Percentiles rank a stretch among this genome's conserved stretches.
These are phyloP conservation scores for Claviceps purpurea DNA, from an alignment of 2,329 filamentous ascomycete genomes.

Conservation along the genomic window DNA sequence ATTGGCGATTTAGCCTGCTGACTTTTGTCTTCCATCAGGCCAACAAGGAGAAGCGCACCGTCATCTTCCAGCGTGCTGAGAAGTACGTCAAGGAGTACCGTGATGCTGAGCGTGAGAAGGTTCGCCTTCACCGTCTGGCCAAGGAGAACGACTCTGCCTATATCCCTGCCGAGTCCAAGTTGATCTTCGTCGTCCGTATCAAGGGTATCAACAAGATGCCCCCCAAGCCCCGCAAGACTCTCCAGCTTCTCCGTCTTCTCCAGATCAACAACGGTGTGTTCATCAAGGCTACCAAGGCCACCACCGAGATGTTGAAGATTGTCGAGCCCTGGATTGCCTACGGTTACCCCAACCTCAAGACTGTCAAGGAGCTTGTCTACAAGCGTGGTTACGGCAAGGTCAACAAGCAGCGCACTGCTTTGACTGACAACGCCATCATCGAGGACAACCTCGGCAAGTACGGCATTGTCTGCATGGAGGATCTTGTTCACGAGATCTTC, in stretches of 20 bases:
- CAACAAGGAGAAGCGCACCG: constrained; percentile 96
- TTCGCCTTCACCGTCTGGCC: constrained; percentile 78
- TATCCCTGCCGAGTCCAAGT: constrained; percentile 85
- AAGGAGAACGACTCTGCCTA: constrained; percentile 91
- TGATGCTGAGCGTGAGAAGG: constrained; percentile 94
- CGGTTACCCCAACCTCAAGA: constrained; percentile 99
- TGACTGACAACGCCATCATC: constrained; percentile 96
- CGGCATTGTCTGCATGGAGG: constrained; percentile 98
- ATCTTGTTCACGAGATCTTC: constrained; percentile 98
- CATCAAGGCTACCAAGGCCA: constrained; percentile 94
- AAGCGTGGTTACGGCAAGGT: constrained; percentile 99
- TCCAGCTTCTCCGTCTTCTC: constrained; percentile 96
- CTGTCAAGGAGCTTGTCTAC: constrained; percentile 97
- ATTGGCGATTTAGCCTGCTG: constrained; percentile 21
- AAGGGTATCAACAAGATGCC: constrained; percentile 99
- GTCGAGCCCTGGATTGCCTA: constrained; percentile 99
- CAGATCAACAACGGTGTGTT: constrained; percentile 99
- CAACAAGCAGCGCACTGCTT: constrained; percentile 91
- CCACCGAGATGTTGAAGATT: constrained; percentile 91
- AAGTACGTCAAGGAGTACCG: constrained; percentile 99
- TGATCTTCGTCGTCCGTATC: constrained; percentile 97
- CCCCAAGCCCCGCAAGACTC: constrained; percentile 99
- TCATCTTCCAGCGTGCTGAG: constrained; percentile 99
- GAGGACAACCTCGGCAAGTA: constrained; percentile 96
- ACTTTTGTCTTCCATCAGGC: constrained; percentile 46